Percentiles rank a stretch among this genome's conserved stretches.
Conservation (phyloP, 2,329 filamentous ascomycete species). For the Colletotrichum sojae region DNA sequence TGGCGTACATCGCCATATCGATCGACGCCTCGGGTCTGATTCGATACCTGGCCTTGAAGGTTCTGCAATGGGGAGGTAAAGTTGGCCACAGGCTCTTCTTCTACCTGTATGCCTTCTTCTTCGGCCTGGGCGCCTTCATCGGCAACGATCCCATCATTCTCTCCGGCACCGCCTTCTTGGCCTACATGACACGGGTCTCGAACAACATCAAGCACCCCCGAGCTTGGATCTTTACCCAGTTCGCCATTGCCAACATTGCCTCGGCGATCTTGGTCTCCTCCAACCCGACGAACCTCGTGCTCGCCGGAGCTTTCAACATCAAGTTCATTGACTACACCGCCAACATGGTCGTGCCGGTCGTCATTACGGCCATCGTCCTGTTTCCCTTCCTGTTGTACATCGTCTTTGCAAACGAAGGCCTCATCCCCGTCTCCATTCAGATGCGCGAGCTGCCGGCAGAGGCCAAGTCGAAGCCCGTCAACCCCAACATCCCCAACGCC, state of each 20-base stretch:
- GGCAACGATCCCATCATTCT: constrained; percentile 84
- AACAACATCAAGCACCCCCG: constrained; percentile 78
- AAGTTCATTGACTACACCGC: constrained; percentile 81
- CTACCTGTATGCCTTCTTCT: constrained; percentile 82
- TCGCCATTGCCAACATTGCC: constrained; percentile 79
- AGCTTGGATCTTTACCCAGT: constrained; percentile 82
- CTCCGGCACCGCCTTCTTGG: constrained; percentile 80
- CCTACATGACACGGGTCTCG: constrained; percentile 83
- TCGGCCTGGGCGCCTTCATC: constrained; percentile 75
- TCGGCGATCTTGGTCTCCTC: constrained; percentile 84
- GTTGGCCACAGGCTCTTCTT: constrained; percentile 79
- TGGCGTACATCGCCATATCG: constrained; percentile 83
- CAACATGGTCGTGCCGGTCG: constrained; percentile 82
- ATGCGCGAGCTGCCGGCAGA: constrained; percentile 77
- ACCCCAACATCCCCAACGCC: constrained; percentile 79
- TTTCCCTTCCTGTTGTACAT: constrained; percentile 80
- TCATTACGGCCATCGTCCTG: constrained; percentile 76
- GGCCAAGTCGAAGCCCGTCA: constrained; percentile 71
- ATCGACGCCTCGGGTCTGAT: constrained; percentile 83
- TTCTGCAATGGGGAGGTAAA: constrained; percentile 76
- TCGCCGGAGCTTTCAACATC: constrained; percentile 80
- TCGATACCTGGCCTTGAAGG: constrained; percentile 78
- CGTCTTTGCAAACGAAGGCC: constrained; percentile 73
- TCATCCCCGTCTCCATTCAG: constrained; percentile 76
- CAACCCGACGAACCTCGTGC: constrained; percentile 82